These are phyloP conservation scores for Leccinum uliginosum DNA, from an alignment of 768 basidiomycete species.

Conservation along the genomic window DNA sequence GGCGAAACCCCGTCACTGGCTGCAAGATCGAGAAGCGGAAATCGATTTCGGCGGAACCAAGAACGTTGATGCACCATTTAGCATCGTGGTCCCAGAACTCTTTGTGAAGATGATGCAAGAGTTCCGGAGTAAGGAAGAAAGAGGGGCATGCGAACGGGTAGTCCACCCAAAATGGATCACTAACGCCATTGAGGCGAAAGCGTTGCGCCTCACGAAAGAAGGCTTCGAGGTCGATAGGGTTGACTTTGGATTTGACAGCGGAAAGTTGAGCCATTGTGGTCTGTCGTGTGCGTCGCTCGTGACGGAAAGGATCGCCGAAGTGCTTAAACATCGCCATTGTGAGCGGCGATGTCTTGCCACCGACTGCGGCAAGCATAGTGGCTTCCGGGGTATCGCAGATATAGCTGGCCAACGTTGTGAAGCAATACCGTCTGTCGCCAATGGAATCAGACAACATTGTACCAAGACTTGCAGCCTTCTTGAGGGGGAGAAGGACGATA, in stretches of 20 bases:
- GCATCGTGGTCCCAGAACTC: neutral
- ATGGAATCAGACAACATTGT: neutral
- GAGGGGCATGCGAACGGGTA: neutral
- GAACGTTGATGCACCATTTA: neutral
- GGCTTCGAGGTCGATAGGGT: neutral
- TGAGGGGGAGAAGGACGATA: neutral
- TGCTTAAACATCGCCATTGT: neutral
- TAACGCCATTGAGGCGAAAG: neutral
- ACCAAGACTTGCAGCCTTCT: neutral
- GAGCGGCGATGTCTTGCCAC: neutral
- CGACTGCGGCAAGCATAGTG: neutral
- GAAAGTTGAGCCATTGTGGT: neutral
- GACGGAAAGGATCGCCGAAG: neutral
- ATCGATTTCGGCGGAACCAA: neutral
- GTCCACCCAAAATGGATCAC: neutral
- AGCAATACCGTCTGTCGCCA: neutral
- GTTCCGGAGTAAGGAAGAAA: neutral
- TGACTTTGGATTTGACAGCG: neutral
- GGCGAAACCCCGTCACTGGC: neutral
- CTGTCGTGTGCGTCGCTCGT: neutral
- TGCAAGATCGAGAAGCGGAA: neutral
- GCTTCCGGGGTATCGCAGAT: neutral
- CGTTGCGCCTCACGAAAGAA: neutral
- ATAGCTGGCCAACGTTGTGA: neutral
- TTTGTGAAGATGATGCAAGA: neutral